Evolutionary conservation across 345 rosid species (phyloP).

Genomic region (Hypericum perforatum): DNA sequence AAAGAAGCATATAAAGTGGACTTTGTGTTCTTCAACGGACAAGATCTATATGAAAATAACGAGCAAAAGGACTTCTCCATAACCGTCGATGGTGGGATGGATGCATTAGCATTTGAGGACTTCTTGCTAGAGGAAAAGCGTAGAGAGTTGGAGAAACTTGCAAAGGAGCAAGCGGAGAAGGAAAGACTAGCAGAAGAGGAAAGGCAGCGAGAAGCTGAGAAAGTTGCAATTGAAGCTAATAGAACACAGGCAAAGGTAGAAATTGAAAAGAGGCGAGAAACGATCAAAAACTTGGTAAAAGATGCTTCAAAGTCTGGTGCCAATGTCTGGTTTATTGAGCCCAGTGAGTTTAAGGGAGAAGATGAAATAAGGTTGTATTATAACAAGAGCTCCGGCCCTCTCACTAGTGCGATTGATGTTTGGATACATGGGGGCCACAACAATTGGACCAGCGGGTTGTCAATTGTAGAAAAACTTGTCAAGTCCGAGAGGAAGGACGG

Average conservation of each 20-base stretch:
- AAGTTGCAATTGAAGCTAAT: conserved; percentile 70
- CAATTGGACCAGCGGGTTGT: conserved; percentile 70
- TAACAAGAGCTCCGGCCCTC: conserved; percentile 67
- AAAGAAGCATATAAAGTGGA: conserved; percentile 84
- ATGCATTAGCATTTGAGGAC: conserved; percentile 63
- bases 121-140: conserved; percentile 76
- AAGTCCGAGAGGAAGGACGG: conserved; percentile 34
- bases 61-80: conserved; percentile 56
- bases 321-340: conserved; percentile 66
- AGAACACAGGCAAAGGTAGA: conserved; percentile 61
- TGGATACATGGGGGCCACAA: conserved; percentile 93
- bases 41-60: conserved; percentile 68
- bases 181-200: conserved; percentile 66
- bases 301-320: conserved; percentile 40
- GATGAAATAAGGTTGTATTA: conserved; percentile 54
- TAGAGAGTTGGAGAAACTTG: conserved; percentile 63
- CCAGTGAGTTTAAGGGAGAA: conserved; percentile 44
- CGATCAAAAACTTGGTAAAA: conserved; percentile 33
- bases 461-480: conserved; percentile 50
- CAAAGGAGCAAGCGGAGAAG: conserved; percentile 68
- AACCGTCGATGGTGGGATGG: conserved; percentile 64
- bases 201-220: conserved; percentile 56
- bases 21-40: conserved; percentile 83
- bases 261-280: conserved; percentile 38
- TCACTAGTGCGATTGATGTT: conserved; percentile 49